These are phyloP conservation scores for Stellera chamaejasme DNA, from an alignment of 345 rosid species.

Conservation along the genomic window DNA sequence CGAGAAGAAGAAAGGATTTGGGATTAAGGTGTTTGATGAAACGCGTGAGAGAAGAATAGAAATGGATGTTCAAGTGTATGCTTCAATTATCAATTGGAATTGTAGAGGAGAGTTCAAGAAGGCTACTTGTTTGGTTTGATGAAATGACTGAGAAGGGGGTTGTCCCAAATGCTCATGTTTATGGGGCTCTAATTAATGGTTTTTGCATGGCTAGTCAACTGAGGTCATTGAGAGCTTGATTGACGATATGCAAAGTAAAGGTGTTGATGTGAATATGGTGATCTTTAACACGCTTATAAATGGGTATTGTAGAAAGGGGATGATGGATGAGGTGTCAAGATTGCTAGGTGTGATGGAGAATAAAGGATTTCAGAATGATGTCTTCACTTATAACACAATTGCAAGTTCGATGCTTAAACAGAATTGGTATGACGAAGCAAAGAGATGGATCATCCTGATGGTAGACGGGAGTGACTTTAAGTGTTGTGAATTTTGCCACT, in stretches of 20 bases:
- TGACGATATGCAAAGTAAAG: slow-evolving; percentile 63
- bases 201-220: slow-evolving; percentile 67
- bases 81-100: slow-evolving; percentile 47
- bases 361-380: slow-evolving; percentile 62
- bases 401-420: slow-evolving; percentile 53
- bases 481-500: slow-evolving; percentile 52
- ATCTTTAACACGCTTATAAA: slow-evolving; percentile 60
- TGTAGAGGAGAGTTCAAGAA: slow-evolving; percentile 50
- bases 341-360: slow-evolving; percentile 51
- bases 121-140: slow-evolving; percentile 68
- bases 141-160: slow-evolving; percentile 57
- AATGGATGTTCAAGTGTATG: slow-evolving; percentile 50
- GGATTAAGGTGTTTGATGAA: slow-evolving; percentile 66
- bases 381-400: slow-evolving; percentile 44
- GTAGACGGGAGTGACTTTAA: slow-evolving; percentile 38
- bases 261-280: slow-evolving; percentile 40
- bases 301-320: slow-evolving; percentile 60
- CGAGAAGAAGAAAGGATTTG: too few species aligned
- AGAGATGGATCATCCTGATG: slow-evolving; percentile 50
- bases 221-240: slow-evolving; percentile 62
- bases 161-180: slow-evolving; percentile 51
- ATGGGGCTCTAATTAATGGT: slow-evolving; percentile 70
- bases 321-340: slow-evolving; percentile 56
- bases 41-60: slow-evolving; percentile 56
- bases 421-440: slow-evolving; percentile 60